Conservation (phyloP, 768 basidiomycete genomes). For the Punctularia strigosozonata region DNA sequence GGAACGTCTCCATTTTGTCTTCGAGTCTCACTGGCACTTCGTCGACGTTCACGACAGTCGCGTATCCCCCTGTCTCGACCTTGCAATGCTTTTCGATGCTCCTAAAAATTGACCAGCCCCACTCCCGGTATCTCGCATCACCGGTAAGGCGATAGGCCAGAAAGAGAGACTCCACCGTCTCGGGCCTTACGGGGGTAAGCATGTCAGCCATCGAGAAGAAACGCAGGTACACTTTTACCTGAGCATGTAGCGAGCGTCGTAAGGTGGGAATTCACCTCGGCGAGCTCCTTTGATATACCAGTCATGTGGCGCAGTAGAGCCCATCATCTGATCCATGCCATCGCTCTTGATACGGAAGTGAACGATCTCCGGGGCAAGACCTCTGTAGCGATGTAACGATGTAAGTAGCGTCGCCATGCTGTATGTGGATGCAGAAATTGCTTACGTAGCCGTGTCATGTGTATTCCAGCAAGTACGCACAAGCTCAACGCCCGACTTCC, state of each 20-base stretch:
- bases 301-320: slow-evolving; percentile 37
- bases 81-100: slow-evolving; percentile 79
- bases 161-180: slow-evolving; percentile 92
- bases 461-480: slow-evolving; percentile 83
- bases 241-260: slow-evolving; percentile 90
- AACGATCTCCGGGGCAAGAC: slow-evolving; percentile 81
- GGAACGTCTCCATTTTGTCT: slow-evolving; percentile 95
- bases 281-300: slow-evolving; percentile 88
- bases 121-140: slow-evolving; percentile 64
- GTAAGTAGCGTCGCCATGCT: slow-evolving; percentile 1
- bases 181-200: slow-evolving; percentile 42
- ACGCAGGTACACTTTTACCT: slow-evolving; percentile 32
- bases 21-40: slow-evolving; percentile 52
- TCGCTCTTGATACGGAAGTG: slow-evolving; percentile 67
- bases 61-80: slow-evolving; percentile 73
- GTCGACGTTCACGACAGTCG: slow-evolving; percentile 78
- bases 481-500: slow-evolving; percentile 70
- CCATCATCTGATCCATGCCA: slow-evolving; percentile 26
- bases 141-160: slow-evolving; percentile 86
- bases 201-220: background rate
- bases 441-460: slow-evolving; percentile 74
- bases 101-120: slow-evolving; percentile 84
- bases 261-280: slow-evolving; percentile 23
- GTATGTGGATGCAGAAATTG: slow-evolving; percentile 7
- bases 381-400: slow-evolving; percentile 28